A percentile compares a stretch with the other conserved stretches of the same genome.
These are phyloP conservation scores for Salix udensis DNA, from an alignment of 345 rosid genomes.

Conservation along the genomic window DNA sequence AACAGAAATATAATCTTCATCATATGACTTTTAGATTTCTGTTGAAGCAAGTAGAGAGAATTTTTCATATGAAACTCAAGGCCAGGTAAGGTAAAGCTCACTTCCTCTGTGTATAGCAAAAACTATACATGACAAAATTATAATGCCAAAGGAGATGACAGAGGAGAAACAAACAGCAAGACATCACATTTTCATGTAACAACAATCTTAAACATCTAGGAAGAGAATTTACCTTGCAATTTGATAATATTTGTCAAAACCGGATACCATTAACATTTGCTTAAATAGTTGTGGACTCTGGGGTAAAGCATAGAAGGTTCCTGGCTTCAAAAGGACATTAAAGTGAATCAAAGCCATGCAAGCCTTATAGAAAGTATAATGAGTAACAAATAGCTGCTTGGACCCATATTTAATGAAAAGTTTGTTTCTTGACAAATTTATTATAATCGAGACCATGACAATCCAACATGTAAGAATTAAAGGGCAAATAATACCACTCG, in stretches of 20 bases:
- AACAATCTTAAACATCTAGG: constrained; percentile 4
- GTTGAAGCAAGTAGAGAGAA: neutral
- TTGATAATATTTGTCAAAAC: constrained; percentile 93
- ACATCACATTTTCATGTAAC: neutral
- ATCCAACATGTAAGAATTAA: neutral
- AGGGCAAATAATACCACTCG: neutral
- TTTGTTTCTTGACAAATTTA: neutral
- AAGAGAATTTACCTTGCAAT: constrained; percentile 67
- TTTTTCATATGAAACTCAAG: neutral
- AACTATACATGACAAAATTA: neutral
- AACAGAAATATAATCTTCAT: neutral
- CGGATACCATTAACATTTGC: constrained; percentile 98
- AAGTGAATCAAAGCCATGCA: constrained; percentile 35
- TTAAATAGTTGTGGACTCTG: constrained; percentile 97
- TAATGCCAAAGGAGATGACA: neutral
- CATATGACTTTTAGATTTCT: neutral
- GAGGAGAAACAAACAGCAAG: neutral
- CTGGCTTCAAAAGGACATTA: constrained; percentile 73
- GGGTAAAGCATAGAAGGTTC: constrained; percentile 96
- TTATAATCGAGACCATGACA: neutral
- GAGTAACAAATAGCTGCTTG: neutral
- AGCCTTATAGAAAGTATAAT: constrained; percentile 23
- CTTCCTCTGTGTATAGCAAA: neutral
- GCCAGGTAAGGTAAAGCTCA: neutral
- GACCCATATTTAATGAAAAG: neutral